A percentile compares a stretch with the other conserved stretches of the same genome.
Evolutionary conservation across 768 basidiomycete species (phyloP).

Genomic region (Amanita polypyramis): DNA sequence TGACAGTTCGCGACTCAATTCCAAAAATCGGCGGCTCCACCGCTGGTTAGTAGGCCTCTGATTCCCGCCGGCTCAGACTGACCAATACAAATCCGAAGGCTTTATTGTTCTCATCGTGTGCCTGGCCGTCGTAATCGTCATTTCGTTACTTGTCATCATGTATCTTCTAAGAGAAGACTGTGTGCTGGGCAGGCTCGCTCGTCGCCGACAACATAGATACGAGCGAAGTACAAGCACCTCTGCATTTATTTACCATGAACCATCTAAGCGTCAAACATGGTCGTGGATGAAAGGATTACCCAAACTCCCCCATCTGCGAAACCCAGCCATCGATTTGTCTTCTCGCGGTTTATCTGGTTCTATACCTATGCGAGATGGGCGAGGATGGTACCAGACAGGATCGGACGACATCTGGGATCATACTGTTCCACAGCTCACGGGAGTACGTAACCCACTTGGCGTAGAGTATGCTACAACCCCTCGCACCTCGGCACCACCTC

Average conservation of each 20-base stretch:
- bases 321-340: not conserved
- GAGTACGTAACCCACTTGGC: not conserved
- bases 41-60: not conserved
- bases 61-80: no score
- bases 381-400: conserved; percentile 43
- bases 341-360: not conserved
- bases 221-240: not conserved
- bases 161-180: conserved; percentile 1
- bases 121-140: not conserved
- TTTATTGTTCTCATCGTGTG: conserved; percentile 6
- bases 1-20: not conserved
- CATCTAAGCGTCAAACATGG: not conserved
- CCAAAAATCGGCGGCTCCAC: conserved; percentile 7
- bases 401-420: conserved; percentile 39
- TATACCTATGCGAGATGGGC: conserved; percentile 13
- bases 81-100: not conserved
- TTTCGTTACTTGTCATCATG: not conserved
- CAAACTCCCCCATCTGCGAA: not conserved
- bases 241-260: not conserved
- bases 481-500: conserved; percentile 3
- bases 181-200: not conserved
- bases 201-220: not conserved
- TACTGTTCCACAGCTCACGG: conserved; percentile 5
- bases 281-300: conserved; percentile 1
- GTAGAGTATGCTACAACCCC: not conserved